Evolutionary conservation across 768 basidiomycete species (phyloP).

Genomic region (Russula griseocarnosa): DNA sequence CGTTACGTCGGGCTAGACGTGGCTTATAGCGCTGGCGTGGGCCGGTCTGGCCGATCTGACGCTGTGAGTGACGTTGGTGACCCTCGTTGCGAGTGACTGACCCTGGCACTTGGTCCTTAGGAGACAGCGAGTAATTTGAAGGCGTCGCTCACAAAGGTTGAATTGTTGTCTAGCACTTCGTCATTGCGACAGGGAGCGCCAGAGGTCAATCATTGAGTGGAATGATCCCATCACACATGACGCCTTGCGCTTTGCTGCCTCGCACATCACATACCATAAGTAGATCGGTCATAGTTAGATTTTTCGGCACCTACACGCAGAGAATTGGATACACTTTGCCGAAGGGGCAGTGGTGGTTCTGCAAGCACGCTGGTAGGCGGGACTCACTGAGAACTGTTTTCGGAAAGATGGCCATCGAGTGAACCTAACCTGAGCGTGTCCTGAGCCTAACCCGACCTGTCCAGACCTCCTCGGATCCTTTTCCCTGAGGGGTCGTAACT

Average conservation of each 20-base stretch:
- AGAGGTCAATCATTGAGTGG: background rate
- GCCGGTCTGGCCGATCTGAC: constrained; percentile 20
- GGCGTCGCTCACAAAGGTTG: background rate
- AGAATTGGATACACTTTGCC: constrained; percentile 1
- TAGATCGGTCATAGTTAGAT: background rate
- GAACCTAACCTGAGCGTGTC: background rate
- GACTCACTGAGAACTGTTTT: constrained; percentile 5
- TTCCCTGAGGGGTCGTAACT: background rate
- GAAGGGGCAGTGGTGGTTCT: constrained; percentile 6
- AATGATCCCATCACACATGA: background rate
- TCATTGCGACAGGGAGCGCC: background rate
- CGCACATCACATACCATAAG: constrained; percentile 8
- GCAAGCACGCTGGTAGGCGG: constrained; percentile 18
- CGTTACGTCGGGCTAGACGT: background rate
- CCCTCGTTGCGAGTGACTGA: too few relatives aligned
- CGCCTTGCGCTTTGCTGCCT: background rate
- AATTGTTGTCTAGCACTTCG: background rate
- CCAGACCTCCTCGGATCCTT: constrained; percentile 8
- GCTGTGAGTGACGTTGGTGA: constrained; percentile 2
- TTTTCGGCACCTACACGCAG: constrained; percentile 6
- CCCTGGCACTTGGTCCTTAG: background rate
- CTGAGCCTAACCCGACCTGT: constrained; percentile 1
- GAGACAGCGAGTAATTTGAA: background rate
- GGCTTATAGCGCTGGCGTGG: background rate
- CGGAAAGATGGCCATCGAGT: constrained; percentile 12